phyloP scores from a whole-genome alignment of 148 eudicot species.

The Selenicereus undatus region DNA sequence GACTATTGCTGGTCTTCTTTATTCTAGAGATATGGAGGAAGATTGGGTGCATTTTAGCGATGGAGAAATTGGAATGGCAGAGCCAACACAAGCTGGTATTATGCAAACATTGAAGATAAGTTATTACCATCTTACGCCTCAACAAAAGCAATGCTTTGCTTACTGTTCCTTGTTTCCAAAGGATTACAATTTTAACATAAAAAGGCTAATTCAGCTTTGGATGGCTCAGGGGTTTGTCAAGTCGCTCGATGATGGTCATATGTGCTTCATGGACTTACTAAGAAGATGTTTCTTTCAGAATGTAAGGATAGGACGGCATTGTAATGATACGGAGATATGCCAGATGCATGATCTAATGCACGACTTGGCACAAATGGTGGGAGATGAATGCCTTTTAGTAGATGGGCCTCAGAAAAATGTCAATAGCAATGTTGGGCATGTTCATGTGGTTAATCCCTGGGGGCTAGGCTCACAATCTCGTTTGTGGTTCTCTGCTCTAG shows the following conservation, averaged over 20 bases:
- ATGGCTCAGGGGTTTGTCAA: conserved; percentile 13
- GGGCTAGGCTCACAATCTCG: not conserved
- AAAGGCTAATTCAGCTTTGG: conserved; percentile 2
- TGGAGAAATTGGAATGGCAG: not conserved
- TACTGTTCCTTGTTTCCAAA: conserved; percentile 22
- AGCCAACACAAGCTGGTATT: not conserved
- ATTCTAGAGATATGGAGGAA: not conserved
- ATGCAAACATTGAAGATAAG: not conserved
- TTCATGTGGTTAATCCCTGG: not conserved
- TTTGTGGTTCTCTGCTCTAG: not conserved
- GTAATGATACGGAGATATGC: not conserved
- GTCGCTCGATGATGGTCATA: not conserved
- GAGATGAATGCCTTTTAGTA: conserved; percentile 6
- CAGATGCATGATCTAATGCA: conserved; percentile 5
- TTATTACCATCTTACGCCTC: not conserved
- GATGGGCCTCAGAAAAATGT: not conserved
- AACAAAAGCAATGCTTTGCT: conserved; percentile 3
- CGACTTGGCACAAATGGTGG: conserved; percentile 12
- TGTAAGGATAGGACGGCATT: not conserved
- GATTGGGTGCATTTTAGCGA: conserved; percentile 6
- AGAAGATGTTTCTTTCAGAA: conserved; percentile 14
- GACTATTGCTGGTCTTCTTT: not conserved
- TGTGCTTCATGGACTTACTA: not conserved
- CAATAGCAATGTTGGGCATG: not conserved
- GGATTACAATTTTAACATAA: not conserved